Percentiles rank a stretch among this genome's conserved stretches.
Evolutionary conservation across 2,329 filamentous ascomycete genomes (phyloP).

Genomic region (Aspergillus puulaauensis): DNA sequence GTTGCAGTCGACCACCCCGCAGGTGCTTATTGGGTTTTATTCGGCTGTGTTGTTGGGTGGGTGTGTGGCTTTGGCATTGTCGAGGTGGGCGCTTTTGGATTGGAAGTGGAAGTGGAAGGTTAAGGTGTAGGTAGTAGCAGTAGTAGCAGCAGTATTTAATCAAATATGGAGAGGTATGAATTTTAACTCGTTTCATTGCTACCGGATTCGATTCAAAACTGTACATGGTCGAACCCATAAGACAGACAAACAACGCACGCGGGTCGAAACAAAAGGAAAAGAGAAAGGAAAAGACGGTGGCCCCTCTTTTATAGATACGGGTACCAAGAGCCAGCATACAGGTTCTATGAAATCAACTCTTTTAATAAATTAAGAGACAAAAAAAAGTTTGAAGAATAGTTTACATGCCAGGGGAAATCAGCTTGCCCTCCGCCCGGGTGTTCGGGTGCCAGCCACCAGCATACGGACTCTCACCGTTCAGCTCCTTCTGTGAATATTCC

Average conservation of each 20-base stretch:
- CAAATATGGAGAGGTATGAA: not conserved
- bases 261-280: not conserved
- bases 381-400: slow-evolving; percentile 45
- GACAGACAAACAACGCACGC: not conserved
- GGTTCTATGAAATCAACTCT: slow-evolving; percentile 1
- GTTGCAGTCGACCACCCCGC: not conserved
- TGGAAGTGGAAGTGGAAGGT: slow-evolving; percentile 41
- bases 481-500: slow-evolving; percentile 68
- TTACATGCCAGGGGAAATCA: slow-evolving; percentile 90
- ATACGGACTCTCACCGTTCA: slow-evolving; percentile 67
- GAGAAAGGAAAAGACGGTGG: not conserved
- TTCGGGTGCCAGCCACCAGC: slow-evolving; percentile 86
- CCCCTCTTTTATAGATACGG: not conserved
- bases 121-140: slow-evolving; percentile 23
- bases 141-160: no score
- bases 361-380: not conserved
- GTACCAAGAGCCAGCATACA: not conserved
- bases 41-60: slow-evolving; percentile 43
- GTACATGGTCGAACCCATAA: slow-evolving; percentile 11
- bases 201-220: slow-evolving; percentile 6
- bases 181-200: slow-evolving; percentile 8
- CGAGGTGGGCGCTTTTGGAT: slow-evolving; percentile 37
- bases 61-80: slow-evolving; percentile 26
- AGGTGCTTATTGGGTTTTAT: slow-evolving; percentile 48
- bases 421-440: slow-evolving; percentile 71